Base-by-base conservation (phyloP, 192 early-diverging fungal species). In the Funneliformis geosporum region DNA sequence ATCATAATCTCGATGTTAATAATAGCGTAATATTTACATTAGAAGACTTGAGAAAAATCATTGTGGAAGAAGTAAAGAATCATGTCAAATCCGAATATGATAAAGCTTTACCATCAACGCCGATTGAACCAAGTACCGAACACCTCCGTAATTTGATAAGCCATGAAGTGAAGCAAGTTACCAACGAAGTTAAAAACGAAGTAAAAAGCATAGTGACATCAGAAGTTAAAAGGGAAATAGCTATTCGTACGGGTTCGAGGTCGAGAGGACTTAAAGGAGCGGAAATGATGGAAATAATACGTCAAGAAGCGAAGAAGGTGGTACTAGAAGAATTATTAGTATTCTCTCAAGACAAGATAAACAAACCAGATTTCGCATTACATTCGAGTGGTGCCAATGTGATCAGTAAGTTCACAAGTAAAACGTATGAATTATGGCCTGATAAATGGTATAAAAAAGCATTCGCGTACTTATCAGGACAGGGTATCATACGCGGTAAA, bases 311-410 rank as follows among this genome's bases (percentile, higher is more conserved):
- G 2, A 25, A 18, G 27, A 38, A 60, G 21, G 21, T 90, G 79
- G 89, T 91, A 8, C 85, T 91, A 14, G 84, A 86, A 18, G 90
- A 91, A 21, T 82, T 93, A 25, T 75, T 83, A 46, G 86, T 88
- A 55, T 92, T 89, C 67, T 84, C 87, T 47, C 87, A 88, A 42
- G 86, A 89, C 60, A 80, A 76, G 0, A 60, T 92, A 25, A 89
- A 85, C 62, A 86, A 83, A 69, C 85, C 91, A 1, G 93, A 94
- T 81, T 94, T 89, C 86, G 93, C 93, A 2, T 82, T 92, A 44
- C 82, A 80, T 28, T 86, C 91, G 21, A 86, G 87, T 4, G 93
- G 93, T 0, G 90, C 91, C 14, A 87, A 88, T 23, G 86, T 93
- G 60, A 86, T 94, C 21, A 85, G 86, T 25, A 70, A 71, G 0